Evolutionary conservation across 2,329 filamentous ascomycete species (phyloP).

Genomic region (Hypoxylon sp.): DNA sequence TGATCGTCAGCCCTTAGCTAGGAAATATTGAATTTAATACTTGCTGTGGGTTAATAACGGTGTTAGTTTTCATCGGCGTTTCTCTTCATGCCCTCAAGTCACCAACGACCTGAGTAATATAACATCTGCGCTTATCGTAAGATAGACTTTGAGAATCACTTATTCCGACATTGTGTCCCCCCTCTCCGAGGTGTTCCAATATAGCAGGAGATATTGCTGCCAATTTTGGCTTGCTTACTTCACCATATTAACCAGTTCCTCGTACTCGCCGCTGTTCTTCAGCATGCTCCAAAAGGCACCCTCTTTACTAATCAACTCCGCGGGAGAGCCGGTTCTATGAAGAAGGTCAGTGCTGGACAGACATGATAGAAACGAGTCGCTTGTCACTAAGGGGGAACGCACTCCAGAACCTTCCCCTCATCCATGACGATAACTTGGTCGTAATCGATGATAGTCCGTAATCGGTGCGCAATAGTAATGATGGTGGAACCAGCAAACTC

Average conservation of each 20-base stretch:
- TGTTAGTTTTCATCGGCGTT: no score
- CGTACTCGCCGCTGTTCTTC: conserved; percentile 29
- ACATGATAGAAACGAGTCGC: background rate
- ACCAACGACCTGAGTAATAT: no score
- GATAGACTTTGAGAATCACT: no score
- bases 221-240: background rate
- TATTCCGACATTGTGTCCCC: no score
- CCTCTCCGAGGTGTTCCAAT: no score
- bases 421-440: conserved; percentile 63
- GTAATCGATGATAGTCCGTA: conserved; percentile 63
- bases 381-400: background rate
- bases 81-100: no score
- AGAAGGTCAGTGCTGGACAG: conserved; percentile 10
- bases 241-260: conserved; percentile 21
- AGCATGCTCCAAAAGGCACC: conserved; percentile 34
- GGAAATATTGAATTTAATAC: no score
- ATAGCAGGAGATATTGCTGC: background rate
- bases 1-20: background rate
- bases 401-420: conserved; percentile 59
- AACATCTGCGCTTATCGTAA: no score
- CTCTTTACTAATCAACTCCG: conserved; percentile 18
- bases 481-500: conserved; percentile 65
- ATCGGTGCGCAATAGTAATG: conserved; percentile 57
- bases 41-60: no score
- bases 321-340: conserved; percentile 18